Evolutionary conservation across 208 protist species (phyloP).

Genomic region (Balamuthia mandrillaris): DNA sequence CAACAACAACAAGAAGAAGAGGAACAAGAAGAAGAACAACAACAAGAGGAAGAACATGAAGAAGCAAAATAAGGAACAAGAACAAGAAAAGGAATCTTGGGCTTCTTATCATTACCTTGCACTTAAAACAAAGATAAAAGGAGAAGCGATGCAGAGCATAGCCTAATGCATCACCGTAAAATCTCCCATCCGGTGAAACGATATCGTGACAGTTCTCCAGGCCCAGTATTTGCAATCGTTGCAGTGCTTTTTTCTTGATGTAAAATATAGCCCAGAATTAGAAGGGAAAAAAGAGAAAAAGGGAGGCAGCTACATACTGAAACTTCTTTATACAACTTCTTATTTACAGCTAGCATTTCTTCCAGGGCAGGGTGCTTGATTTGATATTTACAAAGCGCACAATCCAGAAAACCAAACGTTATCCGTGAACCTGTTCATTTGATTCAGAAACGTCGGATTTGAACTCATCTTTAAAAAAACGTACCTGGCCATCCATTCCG

Average conservation of each 20-base stretch:
- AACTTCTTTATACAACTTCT: neutral
- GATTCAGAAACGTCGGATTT: neutral
- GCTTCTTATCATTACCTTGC: constrained; percentile 44
- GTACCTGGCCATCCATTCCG: constrained; percentile 50
- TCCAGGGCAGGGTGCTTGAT: constrained; percentile 50
- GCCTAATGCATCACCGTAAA: constrained; percentile 38
- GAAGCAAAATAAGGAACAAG: neutral
- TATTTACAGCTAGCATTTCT: neutral
- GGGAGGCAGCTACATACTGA: neutral
- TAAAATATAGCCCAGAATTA: neutral
- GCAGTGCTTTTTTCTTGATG: constrained; percentile 7
- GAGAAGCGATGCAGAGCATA: constrained; percentile 66
- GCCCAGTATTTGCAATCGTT: neutral
- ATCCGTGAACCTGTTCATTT: no score
- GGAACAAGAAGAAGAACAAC: neutral
- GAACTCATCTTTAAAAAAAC: neutral
- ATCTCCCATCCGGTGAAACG: neutral
- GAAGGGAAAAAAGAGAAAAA: constrained; percentile 7
- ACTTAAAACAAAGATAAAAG: constrained; percentile 67
- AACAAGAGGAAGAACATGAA: neutral
- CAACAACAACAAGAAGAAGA: neutral
- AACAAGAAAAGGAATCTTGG: neutral
- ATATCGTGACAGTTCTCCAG: constrained; percentile 22
- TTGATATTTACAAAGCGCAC: constrained; percentile 63
- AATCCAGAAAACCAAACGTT: constrained; percentile 64